Evolutionary conservation across 305 asterid genomes (phyloP).

Genomic region (Fraxinus albicans): DNA sequence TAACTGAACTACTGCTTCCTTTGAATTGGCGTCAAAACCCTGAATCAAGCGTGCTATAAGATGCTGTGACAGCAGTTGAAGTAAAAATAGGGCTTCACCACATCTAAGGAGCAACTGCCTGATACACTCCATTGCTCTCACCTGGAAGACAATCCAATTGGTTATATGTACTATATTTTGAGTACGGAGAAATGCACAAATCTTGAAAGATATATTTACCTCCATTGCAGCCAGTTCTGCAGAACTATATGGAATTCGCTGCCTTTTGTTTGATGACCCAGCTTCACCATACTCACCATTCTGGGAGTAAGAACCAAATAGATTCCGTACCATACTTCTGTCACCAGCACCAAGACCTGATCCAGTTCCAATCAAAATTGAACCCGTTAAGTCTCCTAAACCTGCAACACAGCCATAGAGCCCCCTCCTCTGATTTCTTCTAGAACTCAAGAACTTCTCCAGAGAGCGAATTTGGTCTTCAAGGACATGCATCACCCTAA

Average conservation of each 20-base stretch:
- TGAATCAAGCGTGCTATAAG: conserved; percentile 72
- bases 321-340: conserved; percentile 74
- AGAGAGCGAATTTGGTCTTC: conserved; percentile 91
- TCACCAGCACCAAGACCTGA: conserved; percentile 75
- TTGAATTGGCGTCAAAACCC: conserved; percentile 62
- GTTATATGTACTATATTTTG: conserved; percentile 17
- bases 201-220: conserved; percentile 41
- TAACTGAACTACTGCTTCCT: conserved; percentile 67
- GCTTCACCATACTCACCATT: conserved; percentile 59
- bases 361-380: conserved; percentile 80
- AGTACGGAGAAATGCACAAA: conserved; percentile 22
- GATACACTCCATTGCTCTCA: conserved; percentile 95
- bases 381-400: conserved; percentile 83
- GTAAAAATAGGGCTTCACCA: conserved; percentile 81
- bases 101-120: conserved; percentile 96
- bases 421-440: conserved; percentile 92
- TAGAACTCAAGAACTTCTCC: conserved; percentile 82
- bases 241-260: conserved; percentile 81
- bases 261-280: conserved; percentile 74
- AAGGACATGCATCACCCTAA: conserved; percentile 76
- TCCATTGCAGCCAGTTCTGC: conserved; percentile 99
- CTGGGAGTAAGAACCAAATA: conserved; percentile 78
- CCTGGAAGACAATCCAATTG: conserved; percentile 48
- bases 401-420: conserved; percentile 98
- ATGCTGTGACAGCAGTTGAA: conserved; percentile 88